These are phyloP conservation scores for Chrysophaeum taylorii DNA, from an alignment of 352 stramenopile genomes.

Conservation along the genomic window DNA sequence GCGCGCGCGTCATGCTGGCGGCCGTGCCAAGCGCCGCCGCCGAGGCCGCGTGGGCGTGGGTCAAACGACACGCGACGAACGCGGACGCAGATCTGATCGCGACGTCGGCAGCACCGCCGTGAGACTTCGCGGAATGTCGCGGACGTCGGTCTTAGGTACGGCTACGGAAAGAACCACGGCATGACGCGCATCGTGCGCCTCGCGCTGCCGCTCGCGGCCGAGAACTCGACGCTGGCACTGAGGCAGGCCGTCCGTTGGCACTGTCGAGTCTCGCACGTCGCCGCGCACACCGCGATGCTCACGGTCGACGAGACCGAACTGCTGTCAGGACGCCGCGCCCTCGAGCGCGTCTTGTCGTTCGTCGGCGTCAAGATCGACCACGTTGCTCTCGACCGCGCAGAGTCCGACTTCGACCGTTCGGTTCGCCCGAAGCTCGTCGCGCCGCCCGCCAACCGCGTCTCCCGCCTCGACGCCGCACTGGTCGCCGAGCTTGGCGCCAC, in stretches of 20 bases:
- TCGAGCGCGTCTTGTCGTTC: conserved; percentile 1
- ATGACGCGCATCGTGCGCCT: conserved; percentile 43
- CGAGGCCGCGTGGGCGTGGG: not conserved
- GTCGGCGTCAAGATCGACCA: not conserved
- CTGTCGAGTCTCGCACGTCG: conserved; percentile 45
- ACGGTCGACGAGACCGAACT: conserved; percentile 28
- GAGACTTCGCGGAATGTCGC: too few relatives aligned
- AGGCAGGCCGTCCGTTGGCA: conserved; percentile 45
- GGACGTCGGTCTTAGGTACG: too few relatives aligned
- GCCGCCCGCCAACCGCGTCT: not conserved
- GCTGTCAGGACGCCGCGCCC: conserved; percentile 5
- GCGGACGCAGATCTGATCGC: not conserved
- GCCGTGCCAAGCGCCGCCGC: not conserved
- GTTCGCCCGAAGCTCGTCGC: conserved; percentile 14
- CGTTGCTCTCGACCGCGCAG: not conserved
- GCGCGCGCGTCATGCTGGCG: not conserved
- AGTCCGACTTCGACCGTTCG: not conserved
- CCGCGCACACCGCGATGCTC: conserved; percentile 46
- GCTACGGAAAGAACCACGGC: conserved; percentile 51
- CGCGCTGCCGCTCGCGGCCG: conserved; percentile 22
- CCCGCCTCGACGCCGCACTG: conserved; percentile 22
- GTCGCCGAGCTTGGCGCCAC: conserved; percentile 35
- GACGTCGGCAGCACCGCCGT: not conserved
- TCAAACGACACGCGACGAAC: not conserved
- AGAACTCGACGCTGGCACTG: conserved; percentile 12